Conservation (phyloP, 2,329 filamentous ascomycete genomes). For the Sporothrix globosa region DNA sequence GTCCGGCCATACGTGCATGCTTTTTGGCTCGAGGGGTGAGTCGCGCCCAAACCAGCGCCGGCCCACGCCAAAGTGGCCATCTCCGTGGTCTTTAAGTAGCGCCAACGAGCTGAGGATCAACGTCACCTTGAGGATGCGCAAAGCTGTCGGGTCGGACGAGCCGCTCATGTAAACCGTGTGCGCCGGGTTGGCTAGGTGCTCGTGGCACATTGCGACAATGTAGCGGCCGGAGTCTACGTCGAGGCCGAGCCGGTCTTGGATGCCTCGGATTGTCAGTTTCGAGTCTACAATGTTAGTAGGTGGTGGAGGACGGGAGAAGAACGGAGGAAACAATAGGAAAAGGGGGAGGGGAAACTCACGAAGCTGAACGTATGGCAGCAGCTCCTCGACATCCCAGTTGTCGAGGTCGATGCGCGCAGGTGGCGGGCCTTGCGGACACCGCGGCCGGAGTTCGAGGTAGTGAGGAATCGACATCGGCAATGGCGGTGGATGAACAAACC, state of each 20-base stretch:
- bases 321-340: neutral
- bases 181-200: constrained; percentile 27
- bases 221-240: constrained; percentile 10
- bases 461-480: constrained; percentile 24
- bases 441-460: constrained; percentile 36
- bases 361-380: constrained; percentile 35
- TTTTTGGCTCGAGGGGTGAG: neutral
- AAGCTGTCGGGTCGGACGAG: constrained; percentile 24
- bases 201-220: constrained; percentile 26
- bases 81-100: constrained; percentile 28
- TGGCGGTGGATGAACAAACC: constrained; percentile 12
- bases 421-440: constrained; percentile 32
- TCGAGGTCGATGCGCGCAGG: constrained; percentile 33
- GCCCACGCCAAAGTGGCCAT: constrained; percentile 27
- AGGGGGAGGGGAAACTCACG: neutral
- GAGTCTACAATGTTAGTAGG: constrained; percentile 25
- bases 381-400: constrained; percentile 29
- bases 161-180: constrained; percentile 29
- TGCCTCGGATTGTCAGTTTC: constrained; percentile 20
- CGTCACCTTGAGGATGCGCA: constrained; percentile 33
- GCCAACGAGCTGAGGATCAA: constrained; percentile 30
- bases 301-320: neutral
- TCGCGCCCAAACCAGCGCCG: constrained; percentile 32
- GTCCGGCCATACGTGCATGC: constrained; percentile 34
- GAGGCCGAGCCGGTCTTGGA: constrained; percentile 32